phyloP scores from a whole-genome alignment of 176 grass and related monocot genomes.

The Ampelocalamus luodianensis region DNA sequence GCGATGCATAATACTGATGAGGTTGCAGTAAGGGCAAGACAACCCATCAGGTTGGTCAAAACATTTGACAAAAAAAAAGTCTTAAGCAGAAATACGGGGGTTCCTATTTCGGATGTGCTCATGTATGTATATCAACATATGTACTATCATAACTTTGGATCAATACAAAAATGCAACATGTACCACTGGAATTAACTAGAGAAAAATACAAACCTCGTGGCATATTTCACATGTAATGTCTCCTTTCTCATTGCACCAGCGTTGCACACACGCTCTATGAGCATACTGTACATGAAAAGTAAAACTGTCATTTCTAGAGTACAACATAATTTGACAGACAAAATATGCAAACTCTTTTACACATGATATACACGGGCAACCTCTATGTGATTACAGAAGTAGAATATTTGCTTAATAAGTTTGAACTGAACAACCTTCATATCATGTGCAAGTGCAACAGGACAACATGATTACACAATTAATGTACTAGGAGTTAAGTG shows the following conservation, averaged over 20 bases:
- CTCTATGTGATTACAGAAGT: background rate
- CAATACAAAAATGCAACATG: constrained; percentile 21
- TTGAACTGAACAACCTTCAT: background rate
- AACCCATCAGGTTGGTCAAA: background rate
- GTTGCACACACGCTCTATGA: constrained; percentile 93
- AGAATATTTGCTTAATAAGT: constrained; percentile 14
- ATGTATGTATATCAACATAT: background rate
- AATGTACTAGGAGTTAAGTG: background rate
- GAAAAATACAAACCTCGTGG: constrained; percentile 64
- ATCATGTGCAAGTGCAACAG: background rate
- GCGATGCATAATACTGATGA: background rate
- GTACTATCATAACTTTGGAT: background rate
- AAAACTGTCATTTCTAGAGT: constrained; percentile 20
- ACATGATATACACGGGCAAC: constrained; percentile 4
- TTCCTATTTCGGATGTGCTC: background rate
- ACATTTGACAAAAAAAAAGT: constrained; percentile 12
- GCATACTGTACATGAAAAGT: constrained; percentile 75
- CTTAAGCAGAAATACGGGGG: background rate
- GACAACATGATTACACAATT: constrained; percentile 6
- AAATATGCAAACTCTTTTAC: background rate
- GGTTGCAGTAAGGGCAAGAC: background rate
- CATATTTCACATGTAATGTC: constrained; percentile 97
- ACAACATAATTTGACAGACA: background rate
- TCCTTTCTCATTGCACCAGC: constrained; percentile 98
- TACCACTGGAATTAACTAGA: background rate